Evolutionary conservation across 257 asterid species (phyloP), one percentile per base, ranked within the genome.

Genomic region (Nicotiana otophora): DNA sequence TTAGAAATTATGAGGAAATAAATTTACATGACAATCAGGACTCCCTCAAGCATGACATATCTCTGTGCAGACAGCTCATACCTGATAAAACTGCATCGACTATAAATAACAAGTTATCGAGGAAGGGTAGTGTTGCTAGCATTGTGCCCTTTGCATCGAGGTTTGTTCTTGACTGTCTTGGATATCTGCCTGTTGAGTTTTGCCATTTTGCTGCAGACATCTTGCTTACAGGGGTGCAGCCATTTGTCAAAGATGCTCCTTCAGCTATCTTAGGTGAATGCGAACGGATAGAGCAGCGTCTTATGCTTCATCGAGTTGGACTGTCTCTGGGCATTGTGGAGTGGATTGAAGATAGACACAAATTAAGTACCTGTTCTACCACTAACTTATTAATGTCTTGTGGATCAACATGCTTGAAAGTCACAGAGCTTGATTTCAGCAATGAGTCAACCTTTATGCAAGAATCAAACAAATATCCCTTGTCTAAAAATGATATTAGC

Each of bases 241-340:
- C 87, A 77, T 86, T 90, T 91, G 89, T 89, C 75, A 93, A 87
- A 87, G 94, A 93, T 83, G 97, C 88, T 88, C 92, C 93, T 83
- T 90, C 86, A 66, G 91, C 90, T 86, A 92, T 96, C 80, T 89
- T 96, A 89, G 82, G 81, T 54, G 96, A 89, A 87, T 94, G 99
- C 86, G 89, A 90, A 81, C 83, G 77, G 78, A 85, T 85, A 75
- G 90, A 90, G 84, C 90, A 94, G 74, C 94, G 97, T 78, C 82
- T 94, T 85, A 90, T 93, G 88, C 97, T 96, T 87, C 99, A 96
- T 89, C 94, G 92, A 83, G 94, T 94, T 75, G 99, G 99, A 57
- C 81, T 94, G 83, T 88, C 92, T 83, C 97, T 96, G 82, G 98
- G 98, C 81, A 65, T 96, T 78, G 81, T 87, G 85, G 98, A 96